Evolutionary conservation across 495 filamentous ascomycete genomes (phyloP).

Genomic region (Penicillium cosmopolitanum): DNA sequence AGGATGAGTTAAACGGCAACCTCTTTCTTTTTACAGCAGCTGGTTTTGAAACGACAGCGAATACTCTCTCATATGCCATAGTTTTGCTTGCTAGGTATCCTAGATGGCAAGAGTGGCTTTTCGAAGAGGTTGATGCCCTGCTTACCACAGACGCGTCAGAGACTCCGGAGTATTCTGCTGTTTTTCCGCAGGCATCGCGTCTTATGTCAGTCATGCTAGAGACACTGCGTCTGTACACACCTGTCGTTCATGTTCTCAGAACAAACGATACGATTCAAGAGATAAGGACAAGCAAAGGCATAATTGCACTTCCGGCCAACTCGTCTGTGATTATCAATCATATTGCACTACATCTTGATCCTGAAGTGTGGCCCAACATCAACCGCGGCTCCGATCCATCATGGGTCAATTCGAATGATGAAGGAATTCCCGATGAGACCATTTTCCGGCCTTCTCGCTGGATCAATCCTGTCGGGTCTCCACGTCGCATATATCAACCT

Average conservation of each 20-base stretch:
- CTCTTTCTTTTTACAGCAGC: slow-evolving; percentile 59
- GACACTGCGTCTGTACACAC: slow-evolving; percentile 1
- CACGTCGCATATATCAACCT: slow-evolving; percentile 25
- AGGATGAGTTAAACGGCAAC: slow-evolving; percentile 49
- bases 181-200: slow-evolving; percentile 48
- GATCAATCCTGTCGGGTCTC: slow-evolving; percentile 28
- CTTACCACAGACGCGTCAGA: slow-evolving; percentile 11
- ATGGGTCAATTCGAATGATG: slow-evolving; percentile 31
- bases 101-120: slow-evolving; percentile 51
- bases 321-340: neutral
- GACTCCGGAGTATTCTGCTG: slow-evolving; percentile 17
- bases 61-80: slow-evolving; percentile 52
- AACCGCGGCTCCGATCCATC: slow-evolving; percentile 39
- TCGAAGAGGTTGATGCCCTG: slow-evolving; percentile 42
- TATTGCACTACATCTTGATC: slow-evolving; percentile 21
- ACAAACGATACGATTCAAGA: neutral
- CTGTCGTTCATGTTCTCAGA: slow-evolving; percentile 1
- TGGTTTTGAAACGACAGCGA: slow-evolving; percentile 59
- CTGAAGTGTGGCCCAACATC: slow-evolving; percentile 30
- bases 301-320: neutral
- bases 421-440: slow-evolving; percentile 29
- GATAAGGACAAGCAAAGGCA: neutral
- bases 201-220: slow-evolving; percentile 51
- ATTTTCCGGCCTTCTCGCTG: slow-evolving; percentile 53
- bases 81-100: slow-evolving; percentile 52